phyloP scores from a whole-genome alignment of 306 rosid species.

The Fragaria vesca region DNA sequence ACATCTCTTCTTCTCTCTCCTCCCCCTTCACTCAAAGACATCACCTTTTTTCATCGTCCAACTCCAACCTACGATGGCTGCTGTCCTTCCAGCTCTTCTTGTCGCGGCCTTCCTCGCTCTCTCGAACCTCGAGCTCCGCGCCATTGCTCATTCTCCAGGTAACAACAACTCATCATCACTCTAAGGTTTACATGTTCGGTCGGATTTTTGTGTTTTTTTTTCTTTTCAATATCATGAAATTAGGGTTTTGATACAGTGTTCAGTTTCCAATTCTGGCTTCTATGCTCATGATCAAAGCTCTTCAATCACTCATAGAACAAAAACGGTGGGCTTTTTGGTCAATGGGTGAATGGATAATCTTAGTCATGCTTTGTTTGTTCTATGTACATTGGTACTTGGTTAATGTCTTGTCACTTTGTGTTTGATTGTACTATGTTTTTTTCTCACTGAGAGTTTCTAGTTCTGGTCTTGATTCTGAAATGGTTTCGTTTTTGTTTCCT shows the following conservation, averaged over 20 bases:
- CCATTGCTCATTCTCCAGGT: neutral
- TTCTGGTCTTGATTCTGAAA: neutral
- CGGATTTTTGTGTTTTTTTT: neutral
- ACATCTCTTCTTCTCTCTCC: neutral
- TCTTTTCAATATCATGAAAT: neutral
- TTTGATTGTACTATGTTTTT: neutral
- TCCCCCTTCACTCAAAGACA: neutral
- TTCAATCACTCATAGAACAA: too few species aligned
- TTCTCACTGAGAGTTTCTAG: too few species aligned
- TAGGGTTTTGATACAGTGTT: neutral
- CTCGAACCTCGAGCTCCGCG: neutral
- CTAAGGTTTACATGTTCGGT: neutral
- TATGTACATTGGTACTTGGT: too few species aligned
- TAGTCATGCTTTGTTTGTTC: too few species aligned
- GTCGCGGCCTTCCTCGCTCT: neutral
- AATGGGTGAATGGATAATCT: neutral
- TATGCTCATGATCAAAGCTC: too few species aligned
- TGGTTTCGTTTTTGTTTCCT: neutral
- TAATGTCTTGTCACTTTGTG: neutral
- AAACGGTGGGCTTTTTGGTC: too few species aligned
- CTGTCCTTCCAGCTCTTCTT: neutral
- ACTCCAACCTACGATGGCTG: neutral
- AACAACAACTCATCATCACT: neutral
- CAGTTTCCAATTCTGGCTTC: too few species aligned
- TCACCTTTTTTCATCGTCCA: neutral